Evolutionary conservation across 2,329 filamentous ascomycete genomes (phyloP).

Genomic region (Fusarium neocosmosporiellum): DNA sequence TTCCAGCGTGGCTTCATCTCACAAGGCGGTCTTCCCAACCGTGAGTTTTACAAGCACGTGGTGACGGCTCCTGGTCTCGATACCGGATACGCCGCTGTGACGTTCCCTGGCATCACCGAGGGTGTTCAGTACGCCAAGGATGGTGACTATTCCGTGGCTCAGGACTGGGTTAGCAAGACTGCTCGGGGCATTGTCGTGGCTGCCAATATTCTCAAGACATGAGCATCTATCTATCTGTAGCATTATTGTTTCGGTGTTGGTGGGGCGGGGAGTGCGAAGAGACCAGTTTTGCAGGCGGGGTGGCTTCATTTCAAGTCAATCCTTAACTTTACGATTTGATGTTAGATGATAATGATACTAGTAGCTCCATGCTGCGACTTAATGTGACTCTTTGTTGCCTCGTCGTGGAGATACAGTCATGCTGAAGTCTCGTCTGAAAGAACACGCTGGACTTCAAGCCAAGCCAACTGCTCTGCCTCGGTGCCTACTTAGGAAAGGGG

Average conservation of each 20-base stretch:
- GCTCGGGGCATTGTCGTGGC: conserved; percentile 49
- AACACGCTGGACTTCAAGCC: not conserved
- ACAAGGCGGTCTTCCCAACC: conserved; percentile 58
- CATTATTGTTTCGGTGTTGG: not conserved
- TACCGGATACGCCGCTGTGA: conserved; percentile 56
- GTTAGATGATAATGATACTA: not conserved
- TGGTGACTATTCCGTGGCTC: conserved; percentile 41
- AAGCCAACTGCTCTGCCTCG: not conserved
- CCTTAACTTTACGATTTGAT: not conserved
- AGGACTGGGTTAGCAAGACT: conserved; percentile 52
- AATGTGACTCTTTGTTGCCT: fast-evolving
- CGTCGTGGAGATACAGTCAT: not conserved
- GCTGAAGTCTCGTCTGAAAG: not conserved
- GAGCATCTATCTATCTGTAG: not conserved
- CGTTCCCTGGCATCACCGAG: conserved; percentile 71
- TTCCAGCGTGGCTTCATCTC: conserved; percentile 62
- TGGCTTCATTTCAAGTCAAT: not conserved
- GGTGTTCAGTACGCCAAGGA: conserved; percentile 66
- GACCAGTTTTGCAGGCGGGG: not conserved
- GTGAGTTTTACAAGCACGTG: conserved; percentile 59
- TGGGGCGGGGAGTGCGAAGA: not conserved
- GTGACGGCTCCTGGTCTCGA: conserved; percentile 61
- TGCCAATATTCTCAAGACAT: conserved; percentile 49
- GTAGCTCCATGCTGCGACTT: not conserved
- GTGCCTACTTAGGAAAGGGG: too few relatives aligned